Evolutionary conservation across 768 basidiomycete species (phyloP).

Genomic region (Suillus subluteus): DNA sequence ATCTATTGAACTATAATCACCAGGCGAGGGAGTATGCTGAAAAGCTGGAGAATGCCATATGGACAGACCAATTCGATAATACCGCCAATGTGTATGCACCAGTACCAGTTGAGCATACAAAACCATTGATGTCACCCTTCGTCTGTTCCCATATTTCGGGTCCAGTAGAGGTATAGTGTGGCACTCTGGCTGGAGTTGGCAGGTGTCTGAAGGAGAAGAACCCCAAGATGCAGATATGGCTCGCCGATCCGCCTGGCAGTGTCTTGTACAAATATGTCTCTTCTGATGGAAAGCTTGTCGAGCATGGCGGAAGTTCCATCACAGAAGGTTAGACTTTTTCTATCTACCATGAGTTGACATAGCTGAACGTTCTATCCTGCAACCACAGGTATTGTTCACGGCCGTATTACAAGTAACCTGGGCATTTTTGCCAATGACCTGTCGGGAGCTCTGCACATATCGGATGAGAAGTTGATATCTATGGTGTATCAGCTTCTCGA

Average conservation of each 20-base stretch:
- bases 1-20: constrained; percentile 97
- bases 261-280: constrained; percentile 83
- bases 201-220: constrained; percentile 85
- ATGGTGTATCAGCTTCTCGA: constrained; percentile 95
- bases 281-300: constrained; percentile 76
- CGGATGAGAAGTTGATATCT: constrained; percentile 86
- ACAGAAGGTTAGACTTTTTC: constrained; percentile 70
- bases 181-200: constrained; percentile 90
- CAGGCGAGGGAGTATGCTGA: constrained; percentile 90
- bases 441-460: constrained; percentile 81
- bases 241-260: constrained; percentile 97
- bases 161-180: too few relatives aligned
- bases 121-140: constrained; percentile 87
- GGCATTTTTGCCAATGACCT: constrained; percentile 78
- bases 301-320: constrained; percentile 84
- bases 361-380: constrained; percentile 7
- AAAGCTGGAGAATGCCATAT: constrained; percentile 76
- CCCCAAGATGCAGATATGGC: constrained; percentile 85
- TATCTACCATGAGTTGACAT: constrained; percentile 2
- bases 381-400: constrained; percentile 88
- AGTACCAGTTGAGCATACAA: too few relatives aligned
- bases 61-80: constrained; percentile 99
- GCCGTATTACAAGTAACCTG: constrained; percentile 91
- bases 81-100: constrained; percentile 85
- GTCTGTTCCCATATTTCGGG: too few relatives aligned